Base-by-base conservation (phyloP, 2,329 filamentous ascomycete species). In the Cladobotryum protrusum region DNA sequence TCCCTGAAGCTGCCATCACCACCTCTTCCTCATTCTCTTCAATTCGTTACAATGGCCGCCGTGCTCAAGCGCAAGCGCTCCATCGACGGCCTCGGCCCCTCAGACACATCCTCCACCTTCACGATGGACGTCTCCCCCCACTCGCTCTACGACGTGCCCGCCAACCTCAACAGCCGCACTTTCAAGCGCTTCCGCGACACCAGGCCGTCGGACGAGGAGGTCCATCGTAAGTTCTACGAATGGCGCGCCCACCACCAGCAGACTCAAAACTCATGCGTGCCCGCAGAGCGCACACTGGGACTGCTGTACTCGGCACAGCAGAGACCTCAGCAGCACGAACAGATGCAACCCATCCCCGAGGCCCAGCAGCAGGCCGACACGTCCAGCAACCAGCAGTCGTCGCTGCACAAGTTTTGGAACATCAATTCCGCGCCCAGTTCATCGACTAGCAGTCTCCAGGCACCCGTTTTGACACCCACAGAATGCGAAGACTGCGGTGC, bases 31-130 rank as follows among this genome's bases (percentile, higher is more conserved):
- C 3, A 4, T 29, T 8, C 24, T 29, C 24, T 9, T 8, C 24
- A 29, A 29, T 29, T 29, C 24, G 24, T 29, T 29, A 29, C 24
- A 29, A 29, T 18, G 35, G 15, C 19, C 36, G 19, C 49, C 41
- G 58, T 80, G 77, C 68, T 82, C 61, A 85, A 85, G 63, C 80
- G 82, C 66, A 85, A 85, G 71, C 76, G 80, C 40, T 84, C 81
- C 57, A 72, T 76, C 49, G 78, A 78, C 18, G 78, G 82, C 61
- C 68, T 82, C 52, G 76, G 73, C 44, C 67, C 71, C 34, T 71
- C 71, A 34, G 73, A 71, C 45, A 66, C 63, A 45, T 57, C 68
- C 6, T 49, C 45, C 53, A 53, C 63, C 45, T 58, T 67, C 29
- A 60, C 58, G 20, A 65, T 69, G 54, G 62, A 67, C 53, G 62